Base-by-base conservation (phyloP, 805 yeast genomes). In the Metschnikowia borealis region DNA sequence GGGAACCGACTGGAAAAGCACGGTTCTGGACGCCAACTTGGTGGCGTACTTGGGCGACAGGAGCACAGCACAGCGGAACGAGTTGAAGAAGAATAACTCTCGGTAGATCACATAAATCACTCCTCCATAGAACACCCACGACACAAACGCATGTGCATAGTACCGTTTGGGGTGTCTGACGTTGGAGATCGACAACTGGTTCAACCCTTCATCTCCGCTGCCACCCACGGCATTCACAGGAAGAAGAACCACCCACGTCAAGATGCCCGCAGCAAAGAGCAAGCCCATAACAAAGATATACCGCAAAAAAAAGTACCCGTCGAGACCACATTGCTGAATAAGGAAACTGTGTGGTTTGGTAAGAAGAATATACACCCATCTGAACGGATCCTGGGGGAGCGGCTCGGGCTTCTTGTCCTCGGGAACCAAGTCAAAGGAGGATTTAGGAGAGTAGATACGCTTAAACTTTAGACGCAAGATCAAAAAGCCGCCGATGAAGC, bases 281-380 rank as follows among this genome's bases (percentile, higher is more conserved):
- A 71, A 53, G 11, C 80, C 71, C 54, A 89, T 71, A 35, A 86
- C 61, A 45, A 80, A 75, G 29, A 94, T 66, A 63, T 87, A 94
- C 56, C 99, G 77, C 54, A 90, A 69, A 66, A 91, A 92, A 63
- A 94, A 84, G 71, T 88, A 92, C 5, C 97, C 97, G 64, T 92
- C 98, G n/a, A 92, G 65, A 15, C 97, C 98, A 18, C 94, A 85
- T 61, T 92, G 95, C 56, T 85, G 83, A 52, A 92, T 81, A 49
- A 91, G 75, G 62, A 87, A 87, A 44, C 85, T 71, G 49, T 87
- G 90, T 0, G 89, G 81, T 62, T 87, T 84, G 44, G 77, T 69
- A 45, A 87, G 59, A 29, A 92, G 63, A 6, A 84, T 83, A 7
- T 67, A 55, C 10, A 90, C 50, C 98, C 97, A 91, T 32, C 78